A percentile compares a stretch with the other conserved stretches of the same genome.
Conservation (phyloP, 2,329 filamentous ascomycete species). For the Fusarium newnesense region DNA sequence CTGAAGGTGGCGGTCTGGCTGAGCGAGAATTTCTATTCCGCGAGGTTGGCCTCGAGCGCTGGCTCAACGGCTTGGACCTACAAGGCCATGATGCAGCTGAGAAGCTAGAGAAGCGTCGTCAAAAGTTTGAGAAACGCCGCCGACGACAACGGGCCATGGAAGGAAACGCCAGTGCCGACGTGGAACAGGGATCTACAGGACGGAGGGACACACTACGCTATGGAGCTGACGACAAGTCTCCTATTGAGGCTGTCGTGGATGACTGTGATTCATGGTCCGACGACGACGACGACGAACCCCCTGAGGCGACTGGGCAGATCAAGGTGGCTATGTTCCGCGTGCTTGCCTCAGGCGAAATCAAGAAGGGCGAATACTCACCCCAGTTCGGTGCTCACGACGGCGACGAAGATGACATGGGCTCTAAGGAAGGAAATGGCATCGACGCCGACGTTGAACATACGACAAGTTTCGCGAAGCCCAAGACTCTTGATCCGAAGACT, state of each 20-base stretch:
- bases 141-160: conserved; percentile 68
- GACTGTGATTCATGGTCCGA: conserved; percentile 82
- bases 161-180: conserved; percentile 47
- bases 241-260: conserved; percentile 74
- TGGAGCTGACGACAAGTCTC: conserved; percentile 78
- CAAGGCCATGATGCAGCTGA: conserved; percentile 91
- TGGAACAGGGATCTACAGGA: conserved; percentile 56
- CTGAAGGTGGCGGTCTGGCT: conserved; percentile 91
- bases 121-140: conserved; percentile 78
- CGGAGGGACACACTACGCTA: conserved; percentile 77
- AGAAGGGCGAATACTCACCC: conserved; percentile 96
- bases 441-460: conserved; percentile 94
- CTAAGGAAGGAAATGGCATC: conserved; percentile 66
- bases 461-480: conserved; percentile 96
- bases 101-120: conserved; percentile 87
- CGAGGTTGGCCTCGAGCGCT: conserved; percentile 94
- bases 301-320: conserved; percentile 96
- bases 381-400: conserved; percentile 98
- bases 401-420: conserved; percentile 72
- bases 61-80: conserved; percentile 96
- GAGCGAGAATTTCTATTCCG: conserved; percentile 98
- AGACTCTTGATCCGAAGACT: conserved; percentile 93
- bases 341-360: conserved; percentile 94
- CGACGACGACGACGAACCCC: conserved; percentile 85
- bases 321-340: conserved; percentile 98